Percentiles rank a stretch among this genome's conserved stretches.
These are phyloP conservation scores for Melastoma malabathricum DNA, from an alignment of 345 rosid species.

Conservation along the genomic window DNA sequence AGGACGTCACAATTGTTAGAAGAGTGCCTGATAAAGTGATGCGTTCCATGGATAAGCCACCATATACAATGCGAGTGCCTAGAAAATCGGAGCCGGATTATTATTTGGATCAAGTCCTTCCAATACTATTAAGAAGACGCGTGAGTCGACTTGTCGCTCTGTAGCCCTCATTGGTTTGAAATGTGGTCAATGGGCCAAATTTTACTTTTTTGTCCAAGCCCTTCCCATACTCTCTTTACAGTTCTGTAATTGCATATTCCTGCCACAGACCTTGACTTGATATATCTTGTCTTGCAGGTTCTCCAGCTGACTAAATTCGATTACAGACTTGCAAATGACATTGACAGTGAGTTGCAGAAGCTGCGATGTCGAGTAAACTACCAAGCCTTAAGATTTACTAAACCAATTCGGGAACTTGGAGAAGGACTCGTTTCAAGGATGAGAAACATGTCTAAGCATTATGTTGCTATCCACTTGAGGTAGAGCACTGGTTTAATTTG, in stretches of 20 bases:
- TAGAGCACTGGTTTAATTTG: constrained; percentile 7
- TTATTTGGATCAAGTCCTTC: constrained; percentile 91
- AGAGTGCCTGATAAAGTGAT: constrained; percentile 85
- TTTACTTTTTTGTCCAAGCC: no score
- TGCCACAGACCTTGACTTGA: no score
- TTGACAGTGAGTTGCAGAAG: constrained; percentile 79
- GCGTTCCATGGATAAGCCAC: constrained; percentile 95
- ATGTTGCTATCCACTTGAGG: constrained; percentile 91
- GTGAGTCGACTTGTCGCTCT: constrained; percentile 27
- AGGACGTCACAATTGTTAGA: constrained; percentile 88
- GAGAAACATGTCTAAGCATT: constrained; percentile 67
- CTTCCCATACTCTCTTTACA: no score
- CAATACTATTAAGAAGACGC: constrained; percentile 64
- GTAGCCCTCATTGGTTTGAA: no score
- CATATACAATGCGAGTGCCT: constrained; percentile 93
- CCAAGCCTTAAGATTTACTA: constrained; percentile 80
- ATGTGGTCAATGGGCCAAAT: no score
- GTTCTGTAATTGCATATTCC: no score
- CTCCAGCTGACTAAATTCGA: constrained; percentile 97
- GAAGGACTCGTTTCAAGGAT: constrained; percentile 60
- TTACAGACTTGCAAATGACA: constrained; percentile 79
- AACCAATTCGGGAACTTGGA: constrained; percentile 70
- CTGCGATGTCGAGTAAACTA: constrained; percentile 91
- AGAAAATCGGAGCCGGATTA: constrained; percentile 90
- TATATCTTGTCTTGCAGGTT: constrained; percentile 53